phyloP scores from a whole-genome alignment of 2,329 filamentous ascomycete species.

The Pseudocercospora cruenta region DNA sequence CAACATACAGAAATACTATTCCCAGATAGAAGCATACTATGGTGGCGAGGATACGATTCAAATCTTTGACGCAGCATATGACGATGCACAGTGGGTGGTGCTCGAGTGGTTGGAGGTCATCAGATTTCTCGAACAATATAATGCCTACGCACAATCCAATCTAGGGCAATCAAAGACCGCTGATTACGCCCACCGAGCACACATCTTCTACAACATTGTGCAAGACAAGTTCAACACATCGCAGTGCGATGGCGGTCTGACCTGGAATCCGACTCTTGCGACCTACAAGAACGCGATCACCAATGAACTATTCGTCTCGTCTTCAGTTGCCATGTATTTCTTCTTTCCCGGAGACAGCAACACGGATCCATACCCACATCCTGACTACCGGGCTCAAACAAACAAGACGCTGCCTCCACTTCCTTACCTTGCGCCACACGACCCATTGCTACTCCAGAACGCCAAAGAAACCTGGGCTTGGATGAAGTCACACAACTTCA shows the following conservation, averaged over 20 bases:
- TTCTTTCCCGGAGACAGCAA: conserved; percentile 83
- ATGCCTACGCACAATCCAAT: conserved; percentile 53
- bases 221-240: conserved; percentile 77
- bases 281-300: conserved; percentile 98
- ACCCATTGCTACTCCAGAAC: conserved; percentile 65
- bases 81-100: conserved; percentile 42
- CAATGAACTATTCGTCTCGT: conserved; percentile 86
- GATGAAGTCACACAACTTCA: conserved; percentile 81
- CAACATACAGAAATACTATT: conserved; percentile 34
- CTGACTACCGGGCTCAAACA: conserved; percentile 36
- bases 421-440: conserved; percentile 30
- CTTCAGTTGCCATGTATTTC: conserved; percentile 87
- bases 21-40: conserved; percentile 35
- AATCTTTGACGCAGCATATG: conserved; percentile 39
- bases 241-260: conserved; percentile 85
- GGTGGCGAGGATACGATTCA: conserved; percentile 35
- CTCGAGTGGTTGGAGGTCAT: conserved; percentile 41
- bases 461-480: conserved; percentile 80
- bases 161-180: conserved; percentile 75
- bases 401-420: conserved; percentile 52
- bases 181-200: conserved; percentile 79
- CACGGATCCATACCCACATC: conserved; percentile 43
- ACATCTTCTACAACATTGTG: conserved; percentile 85
- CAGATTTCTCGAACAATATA: conserved; percentile 38
- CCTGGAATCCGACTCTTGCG: conserved; percentile 78